Evolutionary conservation across 352 stramenopile species (phyloP), one percentile per base, ranked within the genome.

Genomic region (Phytophthora pluvialis): DNA sequence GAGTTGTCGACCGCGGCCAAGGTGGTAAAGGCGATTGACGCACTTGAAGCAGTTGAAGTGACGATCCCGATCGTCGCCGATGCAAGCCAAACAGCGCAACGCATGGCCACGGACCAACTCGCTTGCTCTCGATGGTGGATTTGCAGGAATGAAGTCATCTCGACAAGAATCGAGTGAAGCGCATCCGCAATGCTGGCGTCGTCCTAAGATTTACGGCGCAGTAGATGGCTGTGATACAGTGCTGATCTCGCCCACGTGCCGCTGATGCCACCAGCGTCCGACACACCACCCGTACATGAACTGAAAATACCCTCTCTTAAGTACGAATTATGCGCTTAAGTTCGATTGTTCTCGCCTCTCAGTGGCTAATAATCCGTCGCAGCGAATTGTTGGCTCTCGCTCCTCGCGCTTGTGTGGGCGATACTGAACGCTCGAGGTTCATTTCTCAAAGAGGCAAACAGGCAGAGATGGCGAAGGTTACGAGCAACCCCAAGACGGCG

Each of bases 391-490:
- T 81, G 70, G 73, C 70, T 72, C 55, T 42, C 50, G 40, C 35
- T 62, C 29, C 36, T 65, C 51, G 45, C 15, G 21, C n/a, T 28
- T 25, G 15, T 15, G 16, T 15, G 10, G n/a, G 29, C 11, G 36
- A 15, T 47, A 26, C 12, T 12, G 16, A 40, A 47, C 11, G 3
- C 4, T 2, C 25, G 16, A 7, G 6, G 6, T 15, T 66, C 66
- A 75, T 72, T 78, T 77, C 70, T 72, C 68, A 72, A 91, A 80
- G 76, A 80, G 80, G 73, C 79, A 73, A 83, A 89, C 61, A 64
- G 53, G 47, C 40, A 64, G 63, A 75, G 76, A 94, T 94, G 84
- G 84, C 86, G 43, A 91, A 91, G 79, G 70, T 54, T 47, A 77
- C 83, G 13, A 57, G 42, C 36, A 63, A 33, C 67, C 72, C 83